These are phyloP conservation scores for Spergularia marina DNA, from an alignment of 148 eudicot genomes.

Conservation along the genomic window DNA sequence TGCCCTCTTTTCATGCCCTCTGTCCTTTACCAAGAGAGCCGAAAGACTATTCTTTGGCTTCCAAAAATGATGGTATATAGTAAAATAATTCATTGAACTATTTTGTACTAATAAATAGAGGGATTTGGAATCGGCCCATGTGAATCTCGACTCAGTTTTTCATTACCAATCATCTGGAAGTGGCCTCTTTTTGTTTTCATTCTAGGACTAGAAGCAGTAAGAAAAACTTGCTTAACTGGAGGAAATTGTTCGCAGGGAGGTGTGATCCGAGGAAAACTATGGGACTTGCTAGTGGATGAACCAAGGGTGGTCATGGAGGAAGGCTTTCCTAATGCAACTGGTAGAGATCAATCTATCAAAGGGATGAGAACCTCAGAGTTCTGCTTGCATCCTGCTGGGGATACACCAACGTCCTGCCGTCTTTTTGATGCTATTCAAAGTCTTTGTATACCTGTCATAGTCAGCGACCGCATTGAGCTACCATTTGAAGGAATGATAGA, in stretches of 20 bases:
- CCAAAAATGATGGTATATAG: too few species aligned
- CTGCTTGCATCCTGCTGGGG: slow-evolving; percentile 98
- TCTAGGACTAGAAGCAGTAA: background rate
- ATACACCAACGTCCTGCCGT: slow-evolving; percentile 95
- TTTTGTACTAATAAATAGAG: too few species aligned
- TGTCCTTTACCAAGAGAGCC: background rate
- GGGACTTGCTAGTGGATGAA: slow-evolving; percentile 75
- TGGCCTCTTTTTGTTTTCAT: background rate
- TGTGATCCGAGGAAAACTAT: slow-evolving; percentile 69
- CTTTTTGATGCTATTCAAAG: slow-evolving; percentile 94
- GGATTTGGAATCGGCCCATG: too few species aligned
- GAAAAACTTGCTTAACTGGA: background rate
- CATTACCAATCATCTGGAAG: too few species aligned
- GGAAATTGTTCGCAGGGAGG: slow-evolving; percentile 59
- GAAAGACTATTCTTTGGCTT: too few species aligned
- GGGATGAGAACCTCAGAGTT: slow-evolving; percentile 96
- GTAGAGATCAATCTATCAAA: slow-evolving; percentile 78
- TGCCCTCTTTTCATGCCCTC: background rate
- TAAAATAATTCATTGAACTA: too few species aligned
- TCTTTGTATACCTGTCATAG: slow-evolving; percentile 89
- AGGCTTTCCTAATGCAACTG: slow-evolving; percentile 97
- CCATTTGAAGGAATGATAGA: slow-evolving; percentile 91
- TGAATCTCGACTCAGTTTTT: too few species aligned
- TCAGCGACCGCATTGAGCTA: slow-evolving; percentile 80
- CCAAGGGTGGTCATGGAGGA: slow-evolving; percentile 84